A percentile compares a stretch with the other conserved stretches of the same genome.
phyloP scores from a whole-genome alignment of 2,329 filamentous ascomycete genomes.

The Aspergillus latus region DNA sequence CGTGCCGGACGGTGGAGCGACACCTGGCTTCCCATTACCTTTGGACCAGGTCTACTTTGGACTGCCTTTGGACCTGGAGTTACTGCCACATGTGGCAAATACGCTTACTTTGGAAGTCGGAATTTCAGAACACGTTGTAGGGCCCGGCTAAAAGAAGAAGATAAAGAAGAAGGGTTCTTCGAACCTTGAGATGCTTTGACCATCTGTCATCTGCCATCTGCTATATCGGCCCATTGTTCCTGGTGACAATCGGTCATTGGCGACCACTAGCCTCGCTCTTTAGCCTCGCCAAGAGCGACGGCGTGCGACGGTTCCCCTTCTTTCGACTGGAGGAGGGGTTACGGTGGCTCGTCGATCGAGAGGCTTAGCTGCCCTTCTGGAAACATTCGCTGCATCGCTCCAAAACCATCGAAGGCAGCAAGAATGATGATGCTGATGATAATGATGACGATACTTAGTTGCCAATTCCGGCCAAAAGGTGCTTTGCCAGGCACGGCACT shows the following conservation, averaged over 20 bases:
- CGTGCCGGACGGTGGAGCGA: not conserved
- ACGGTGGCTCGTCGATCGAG: slow-evolving; percentile 20
- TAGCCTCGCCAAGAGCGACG: slow-evolving; percentile 7
- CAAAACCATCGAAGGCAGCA: not conserved
- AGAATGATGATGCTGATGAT: not conserved
- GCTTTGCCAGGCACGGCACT: not conserved
- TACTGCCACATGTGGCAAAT: not conserved
- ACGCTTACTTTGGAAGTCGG: not conserved
- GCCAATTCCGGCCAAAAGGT: not conserved
- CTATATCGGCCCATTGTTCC: slow-evolving; percentile 1
- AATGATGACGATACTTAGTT: not conserved
- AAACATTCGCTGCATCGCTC: slow-evolving; percentile 36
- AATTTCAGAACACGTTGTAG: not conserved
- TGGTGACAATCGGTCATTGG: not conserved
- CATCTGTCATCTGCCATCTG: slow-evolving; percentile 3
- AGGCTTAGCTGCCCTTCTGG: slow-evolving; percentile 31
- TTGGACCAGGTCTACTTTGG: too few relatives aligned
- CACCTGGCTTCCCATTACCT: not conserved
- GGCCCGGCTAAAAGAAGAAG: too few relatives aligned
- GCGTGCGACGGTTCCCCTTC: slow-evolving; percentile 4
- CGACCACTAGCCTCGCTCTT: not conserved
- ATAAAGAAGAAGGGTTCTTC: not conserved
- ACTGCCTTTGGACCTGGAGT: too few relatives aligned
- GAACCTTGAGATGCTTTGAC: slow-evolving; percentile 5
- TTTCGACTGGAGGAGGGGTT: slow-evolving; percentile 13